Evolutionary conservation across 495 filamentous ascomycete genomes (phyloP).

Genomic region (Neurospora tetraspora): DNA sequence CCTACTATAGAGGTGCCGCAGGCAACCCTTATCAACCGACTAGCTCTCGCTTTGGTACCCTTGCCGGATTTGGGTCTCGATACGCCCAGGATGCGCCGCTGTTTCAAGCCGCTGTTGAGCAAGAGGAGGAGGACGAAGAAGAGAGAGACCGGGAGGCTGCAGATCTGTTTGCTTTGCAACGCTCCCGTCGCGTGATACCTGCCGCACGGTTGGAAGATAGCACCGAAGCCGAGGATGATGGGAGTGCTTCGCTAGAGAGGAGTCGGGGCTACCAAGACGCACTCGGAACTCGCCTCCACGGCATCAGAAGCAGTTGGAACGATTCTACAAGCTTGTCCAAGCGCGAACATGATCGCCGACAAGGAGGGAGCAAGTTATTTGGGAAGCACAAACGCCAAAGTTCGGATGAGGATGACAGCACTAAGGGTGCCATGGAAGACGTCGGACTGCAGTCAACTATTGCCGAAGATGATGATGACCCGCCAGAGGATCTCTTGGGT

Average conservation of each 20-base stretch:
- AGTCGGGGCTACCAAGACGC: conserved; percentile 42
- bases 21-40: conserved; percentile 64
- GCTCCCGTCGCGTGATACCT: conserved; percentile 80
- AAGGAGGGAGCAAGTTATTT: conserved; percentile 36
- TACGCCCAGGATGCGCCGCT: conserved; percentile 70
- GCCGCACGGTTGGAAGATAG: conserved; percentile 69
- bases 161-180: conserved; percentile 84
- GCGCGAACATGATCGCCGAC: conserved; percentile 11
- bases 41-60: conserved; percentile 59
- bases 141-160: conserved; percentile 68
- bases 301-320: conserved; percentile 54
- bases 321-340: conserved; percentile 34
- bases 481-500: conserved; percentile 48
- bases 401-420: conserved; percentile 40
- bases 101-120: conserved; percentile 75
- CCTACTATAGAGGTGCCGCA: conserved; percentile 26
- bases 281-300: conserved; percentile 33
- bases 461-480: conserved; percentile 45
- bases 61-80: conserved; percentile 68
- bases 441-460: conserved; percentile 65
- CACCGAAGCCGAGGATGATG: conserved; percentile 66
- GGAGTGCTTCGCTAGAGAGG: conserved; percentile 43
- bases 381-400: conserved; percentile 20
- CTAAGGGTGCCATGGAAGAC: conserved; percentile 71
- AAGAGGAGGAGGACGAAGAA: conserved; percentile 81